A percentile compares a stretch with the other conserved stretches of the same genome.
These are phyloP conservation scores for Myxozyma lipomycoides DNA, from an alignment of 805 yeast genomes.

Conservation along the genomic window DNA sequence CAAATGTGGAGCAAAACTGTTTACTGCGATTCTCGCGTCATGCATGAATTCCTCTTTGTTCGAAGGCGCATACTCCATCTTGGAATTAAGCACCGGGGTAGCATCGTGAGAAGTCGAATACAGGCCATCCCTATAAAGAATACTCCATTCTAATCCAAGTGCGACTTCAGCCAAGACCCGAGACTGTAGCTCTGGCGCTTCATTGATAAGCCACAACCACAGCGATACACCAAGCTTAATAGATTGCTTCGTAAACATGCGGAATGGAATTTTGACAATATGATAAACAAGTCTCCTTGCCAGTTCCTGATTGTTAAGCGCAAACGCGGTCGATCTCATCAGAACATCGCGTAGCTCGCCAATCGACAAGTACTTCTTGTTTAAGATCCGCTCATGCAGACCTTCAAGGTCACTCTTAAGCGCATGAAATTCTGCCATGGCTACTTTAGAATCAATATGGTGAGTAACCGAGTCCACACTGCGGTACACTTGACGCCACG, in stretches of 20 bases:
- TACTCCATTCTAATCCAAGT: constrained; percentile 62
- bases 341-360: constrained; percentile 31
- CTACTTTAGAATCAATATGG: neutral
- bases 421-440: constrained; percentile 25
- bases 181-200: constrained; percentile 54
- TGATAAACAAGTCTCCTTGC: constrained; percentile 43
- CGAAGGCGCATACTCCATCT: constrained; percentile 89
- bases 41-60: constrained; percentile 56
- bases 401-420: constrained; percentile 30
- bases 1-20: constrained; percentile 61
- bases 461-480: constrained; percentile 4
- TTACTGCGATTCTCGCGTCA: constrained; percentile 47
- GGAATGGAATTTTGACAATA: constrained; percentile 57
- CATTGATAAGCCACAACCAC: constrained; percentile 77
- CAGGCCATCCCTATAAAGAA: constrained; percentile 58
- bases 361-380: constrained; percentile 29
- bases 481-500: constrained; percentile 50
- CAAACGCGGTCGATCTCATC: constrained; percentile 42
- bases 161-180: constrained; percentile 67
- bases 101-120: constrained; percentile 45
- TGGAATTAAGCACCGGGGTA: constrained; percentile 53
- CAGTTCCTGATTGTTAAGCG: constrained; percentile 34
- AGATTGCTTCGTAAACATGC: constrained; percentile 53
- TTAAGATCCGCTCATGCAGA: constrained; percentile 25
- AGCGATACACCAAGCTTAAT: constrained; percentile 65